Conservation (phyloP, 2,329 filamentous ascomycete genomes). For the Colletotrichum sp. region DNA sequence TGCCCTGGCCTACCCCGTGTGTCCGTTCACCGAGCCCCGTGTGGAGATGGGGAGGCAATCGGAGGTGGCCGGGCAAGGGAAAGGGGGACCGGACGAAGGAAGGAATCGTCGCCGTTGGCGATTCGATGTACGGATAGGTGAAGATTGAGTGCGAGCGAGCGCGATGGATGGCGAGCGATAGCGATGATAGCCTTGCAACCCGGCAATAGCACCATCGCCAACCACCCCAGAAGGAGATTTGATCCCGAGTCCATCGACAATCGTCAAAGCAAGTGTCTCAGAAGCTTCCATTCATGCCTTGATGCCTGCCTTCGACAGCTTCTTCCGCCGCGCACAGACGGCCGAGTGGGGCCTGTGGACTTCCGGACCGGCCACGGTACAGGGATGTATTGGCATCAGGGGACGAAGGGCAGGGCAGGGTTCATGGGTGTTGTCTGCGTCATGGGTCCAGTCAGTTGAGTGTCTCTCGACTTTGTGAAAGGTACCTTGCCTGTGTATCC, state of each 20-base stretch:
- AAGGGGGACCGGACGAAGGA: not conserved
- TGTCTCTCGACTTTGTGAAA: not conserved
- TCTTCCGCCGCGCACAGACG: constrained; percentile 16
- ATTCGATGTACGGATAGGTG: not conserved
- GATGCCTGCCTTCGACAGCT: constrained; percentile 3
- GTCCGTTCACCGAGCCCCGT: not conserved
- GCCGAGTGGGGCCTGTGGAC: not conserved
- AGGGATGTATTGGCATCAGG: not conserved
- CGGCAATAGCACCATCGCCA: not conserved
- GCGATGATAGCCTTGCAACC: not conserved
- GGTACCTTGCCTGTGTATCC: not conserved
- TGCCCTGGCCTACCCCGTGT: not conserved
- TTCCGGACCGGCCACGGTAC: constrained; percentile 17
- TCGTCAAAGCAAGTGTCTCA: constrained; percentile 16
- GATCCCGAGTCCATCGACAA: not conserved
- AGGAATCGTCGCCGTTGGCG: not conserved
- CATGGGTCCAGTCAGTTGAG: not conserved
- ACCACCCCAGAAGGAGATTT: not conserved
- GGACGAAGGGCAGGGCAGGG: not conserved
- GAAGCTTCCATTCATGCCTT: constrained; percentile 19
- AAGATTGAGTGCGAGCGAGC: not conserved
- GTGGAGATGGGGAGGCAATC: constrained; percentile 1
- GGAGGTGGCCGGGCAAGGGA: constrained; percentile 8
- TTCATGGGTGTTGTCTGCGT: not conserved
- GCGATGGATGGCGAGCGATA: not conserved